Base-by-base conservation (phyloP, 768 basidiomycete genomes). In the Lactarius hatsudake region DNA sequence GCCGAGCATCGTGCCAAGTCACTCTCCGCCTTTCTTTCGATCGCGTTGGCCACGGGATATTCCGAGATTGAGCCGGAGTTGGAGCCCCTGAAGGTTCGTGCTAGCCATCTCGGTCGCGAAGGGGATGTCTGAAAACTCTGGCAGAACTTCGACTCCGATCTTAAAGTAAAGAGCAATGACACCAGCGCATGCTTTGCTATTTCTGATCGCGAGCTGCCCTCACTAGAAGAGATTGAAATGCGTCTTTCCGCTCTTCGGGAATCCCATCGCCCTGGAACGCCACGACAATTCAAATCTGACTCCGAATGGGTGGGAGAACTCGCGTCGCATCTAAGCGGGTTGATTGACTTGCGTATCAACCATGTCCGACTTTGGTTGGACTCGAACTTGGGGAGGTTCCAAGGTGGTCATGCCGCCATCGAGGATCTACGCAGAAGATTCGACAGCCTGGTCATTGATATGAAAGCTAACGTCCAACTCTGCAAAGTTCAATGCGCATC, bases 341-440 rank as follows among this genome's bases (percentile, higher is more conserved):
- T 84, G 5, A 80, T 78, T 13, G 76, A 83, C 30, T 58, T 75
- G 62, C 80, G 87, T 23, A 73, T 84, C 15, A 72, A 76, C 3
- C 82, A 83, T 61, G 84, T 87, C 32, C 73, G 73, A 4, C 74
- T 77, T 63, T 88, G 87, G 87, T 73, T 88, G n/a, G 73, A 76
- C 3, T 73, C 77, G 8, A 88, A 88, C 64, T 70, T 83, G 9
- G 64, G 75, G 1, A 77, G 84, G 0, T 87, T 88, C 73, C 76
- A 80, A 56, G 67, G 63, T 0, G 75, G 73, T 18, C 76, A 84
- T 56, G 77, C 86, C 0, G 76, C 79, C 34, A 79, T 87, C 9
- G 80, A 80, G 42, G 76, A 78, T 4, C 68, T 88, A 20, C 77
- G 78, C 17, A 77, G 86, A 61, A 70, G 76, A 5, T 80, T 85